Evolutionary conservation across 345 rosid species (phyloP), one percentile per base, ranked within the genome.

Genomic region (Populus tremula): DNA sequence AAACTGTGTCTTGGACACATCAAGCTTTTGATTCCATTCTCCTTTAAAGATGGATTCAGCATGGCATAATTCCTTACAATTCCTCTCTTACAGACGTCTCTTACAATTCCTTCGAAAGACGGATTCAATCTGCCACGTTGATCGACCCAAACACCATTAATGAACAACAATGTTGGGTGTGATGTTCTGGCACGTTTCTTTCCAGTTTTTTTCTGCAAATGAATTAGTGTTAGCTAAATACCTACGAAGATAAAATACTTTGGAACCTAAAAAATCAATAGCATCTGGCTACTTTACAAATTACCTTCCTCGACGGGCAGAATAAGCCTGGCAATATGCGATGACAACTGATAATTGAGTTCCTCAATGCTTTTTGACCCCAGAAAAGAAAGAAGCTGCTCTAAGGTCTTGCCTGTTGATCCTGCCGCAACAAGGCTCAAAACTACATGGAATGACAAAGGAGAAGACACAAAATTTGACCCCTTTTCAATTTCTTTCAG

Each of bases 351-450:
- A 31, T 31, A 31, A 27, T 56, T 59, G 69, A 56, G 61, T 14
- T 69, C 45, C 17, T 12, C 43, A 10, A 69, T 35, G 18, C 69
- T 70, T 2, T 69, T 39, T 2, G 41, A 62, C 5, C 80, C 75
- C 69, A 77, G 54, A 43, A 77, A 29, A 6, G 41, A 31, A 39
- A 77, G 80, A 17, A 70, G 43, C 29, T 69, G 41, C 27, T 70
- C 69, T 38, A 61, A 63, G 21, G 80, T 62, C 6, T 3, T 3
- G 14, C 75, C 80, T 71, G 31, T 77, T 17, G 76, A 33, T 17
- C 80, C 80, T 1, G 59, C 75, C 20, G 80, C 75, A 11, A 70
- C 69, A 25, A 77, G 63, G 64, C 64, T 61, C n/a, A 62, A 49
- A 50, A 71, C 35, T 7, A 47, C 8, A 45, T 45, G 76, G 33